Conservation (phyloP, 257 asterid species). For the Cynanchum wilfordii region DNA sequence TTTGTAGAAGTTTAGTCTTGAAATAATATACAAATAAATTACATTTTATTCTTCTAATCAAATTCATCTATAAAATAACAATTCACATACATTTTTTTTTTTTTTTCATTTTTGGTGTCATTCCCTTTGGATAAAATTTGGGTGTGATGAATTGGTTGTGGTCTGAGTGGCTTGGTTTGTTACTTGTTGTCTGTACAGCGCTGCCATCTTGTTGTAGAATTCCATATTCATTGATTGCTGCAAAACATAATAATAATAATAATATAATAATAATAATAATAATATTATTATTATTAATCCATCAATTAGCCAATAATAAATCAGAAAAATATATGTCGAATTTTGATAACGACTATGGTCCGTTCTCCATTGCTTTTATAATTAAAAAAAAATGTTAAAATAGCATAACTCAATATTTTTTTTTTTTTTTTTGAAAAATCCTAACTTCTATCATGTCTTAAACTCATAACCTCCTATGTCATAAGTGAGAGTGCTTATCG, state of each 20-base stretch:
- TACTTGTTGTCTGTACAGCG: slow-evolving; percentile 42
- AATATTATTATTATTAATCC: too few species aligned
- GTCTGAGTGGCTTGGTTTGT: slow-evolving; percentile 28
- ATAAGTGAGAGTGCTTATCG: too few species aligned
- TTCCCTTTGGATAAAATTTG: slow-evolving; percentile 31
- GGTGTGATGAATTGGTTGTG: slow-evolving; percentile 21
- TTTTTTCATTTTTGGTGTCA: slow-evolving; percentile 6
- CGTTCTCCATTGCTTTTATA: not conserved
- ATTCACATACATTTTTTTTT: not conserved
- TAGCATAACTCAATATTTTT: too few species aligned
- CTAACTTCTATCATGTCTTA: too few species aligned
- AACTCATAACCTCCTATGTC: too few species aligned
- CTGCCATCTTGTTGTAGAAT: slow-evolving; percentile 56
- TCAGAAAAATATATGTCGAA: not conserved
- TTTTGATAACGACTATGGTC: not conserved
- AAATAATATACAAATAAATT: not conserved
- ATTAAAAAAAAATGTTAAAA: too few species aligned
- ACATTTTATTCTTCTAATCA: not conserved
- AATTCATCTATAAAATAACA: not conserved
- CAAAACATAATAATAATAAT: not conserved
- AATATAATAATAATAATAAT: not conserved
- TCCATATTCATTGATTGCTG: slow-evolving; percentile 71
- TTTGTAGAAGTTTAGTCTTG: not conserved
- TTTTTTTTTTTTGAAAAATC: too few species aligned
- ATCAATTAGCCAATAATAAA: not conserved